These are phyloP conservation scores for Phyllosticta citrichinensis DNA, from an alignment of 2,329 filamentous ascomycete species.

Conservation along the genomic window DNA sequence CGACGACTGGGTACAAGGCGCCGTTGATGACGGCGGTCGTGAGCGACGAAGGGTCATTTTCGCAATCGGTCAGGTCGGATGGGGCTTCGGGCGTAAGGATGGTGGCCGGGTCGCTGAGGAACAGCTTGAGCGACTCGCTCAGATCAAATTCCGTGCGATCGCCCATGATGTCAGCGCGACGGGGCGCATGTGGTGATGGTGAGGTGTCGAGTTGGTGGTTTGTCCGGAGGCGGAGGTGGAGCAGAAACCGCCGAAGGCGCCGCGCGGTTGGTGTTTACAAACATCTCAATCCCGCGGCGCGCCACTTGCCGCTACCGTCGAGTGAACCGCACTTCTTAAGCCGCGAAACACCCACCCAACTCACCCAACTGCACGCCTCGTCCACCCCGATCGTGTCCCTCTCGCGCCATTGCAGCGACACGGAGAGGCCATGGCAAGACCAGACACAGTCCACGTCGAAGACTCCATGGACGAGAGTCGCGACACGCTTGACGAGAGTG, in stretches of 20 bases:
- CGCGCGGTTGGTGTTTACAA: conserved; percentile 6
- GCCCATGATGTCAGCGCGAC: conserved; percentile 46
- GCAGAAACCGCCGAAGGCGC: neutral
- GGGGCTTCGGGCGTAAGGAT: conserved; percentile 83
- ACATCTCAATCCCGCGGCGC: neutral
- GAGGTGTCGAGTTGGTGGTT: neutral
- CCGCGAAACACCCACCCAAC: neutral
- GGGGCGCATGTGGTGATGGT: conserved; percentile 14
- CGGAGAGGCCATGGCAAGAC: neutral
- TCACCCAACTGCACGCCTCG: neutral
- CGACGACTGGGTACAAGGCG: conserved; percentile 83
- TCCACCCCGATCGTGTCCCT: neutral
- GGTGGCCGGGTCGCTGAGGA: conserved; percentile 81
- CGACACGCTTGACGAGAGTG: conserved; percentile 40
- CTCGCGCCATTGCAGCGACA: neutral
- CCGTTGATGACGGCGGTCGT: conserved; percentile 71
- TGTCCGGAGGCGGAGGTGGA: conserved; percentile 13
- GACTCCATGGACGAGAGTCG: conserved; percentile 36
- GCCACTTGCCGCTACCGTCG: neutral
- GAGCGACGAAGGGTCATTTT: conserved; percentile 78
- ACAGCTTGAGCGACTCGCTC: conserved; percentile 91
- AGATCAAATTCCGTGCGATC: conserved; percentile 74
- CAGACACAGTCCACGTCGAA: conserved; percentile 2
- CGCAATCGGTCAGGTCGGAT: conserved; percentile 74
- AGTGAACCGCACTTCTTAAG: neutral